Evolutionary conservation across 345 rosid genomes (phyloP).

Genomic region (Rhodomyrtus tomentosa): DNA sequence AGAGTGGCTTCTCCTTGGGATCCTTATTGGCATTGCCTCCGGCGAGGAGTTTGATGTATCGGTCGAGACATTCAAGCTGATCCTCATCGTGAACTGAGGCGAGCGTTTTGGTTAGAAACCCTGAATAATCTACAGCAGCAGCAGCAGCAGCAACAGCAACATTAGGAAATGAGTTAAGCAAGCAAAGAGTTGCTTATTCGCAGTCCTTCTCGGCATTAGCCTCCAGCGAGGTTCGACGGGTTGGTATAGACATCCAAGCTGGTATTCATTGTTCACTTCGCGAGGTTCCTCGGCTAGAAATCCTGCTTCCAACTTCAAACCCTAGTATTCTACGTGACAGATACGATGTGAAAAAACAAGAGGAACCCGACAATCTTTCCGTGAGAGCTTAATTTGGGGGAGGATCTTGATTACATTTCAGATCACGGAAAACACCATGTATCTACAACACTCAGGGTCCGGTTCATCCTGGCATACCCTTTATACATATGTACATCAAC

Average conservation of each 20-base stretch:
- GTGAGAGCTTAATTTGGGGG: not conserved
- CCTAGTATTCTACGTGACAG: not conserved
- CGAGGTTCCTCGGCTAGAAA: not conserved
- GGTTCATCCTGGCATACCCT: not conserved
- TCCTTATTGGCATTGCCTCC: not conserved
- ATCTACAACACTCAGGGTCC: not conserved
- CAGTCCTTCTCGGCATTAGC: not conserved
- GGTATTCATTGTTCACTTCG: not conserved
- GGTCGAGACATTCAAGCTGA: not conserved
- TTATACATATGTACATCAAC: not conserved
- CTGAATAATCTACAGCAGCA: not conserved
- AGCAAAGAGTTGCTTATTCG: not conserved
- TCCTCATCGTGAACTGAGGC: not conserved
- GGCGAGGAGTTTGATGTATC: not conserved
- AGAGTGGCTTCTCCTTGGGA: not conserved
- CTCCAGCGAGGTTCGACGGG: not conserved
- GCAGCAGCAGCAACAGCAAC: not conserved
- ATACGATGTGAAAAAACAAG: not conserved
- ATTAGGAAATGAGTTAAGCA: not conserved
- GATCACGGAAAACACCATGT: not conserved
- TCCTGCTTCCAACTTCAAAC: not conserved
- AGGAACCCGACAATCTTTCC: not conserved
- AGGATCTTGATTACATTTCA: not conserved
- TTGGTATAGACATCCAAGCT: not conserved
- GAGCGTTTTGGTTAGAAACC: not conserved